A percentile compares a stretch with the other conserved stretches of the same genome.
phyloP scores from a whole-genome alignment of 2,329 filamentous ascomycete genomes.

The Fonsecaea pugnacius region DNA sequence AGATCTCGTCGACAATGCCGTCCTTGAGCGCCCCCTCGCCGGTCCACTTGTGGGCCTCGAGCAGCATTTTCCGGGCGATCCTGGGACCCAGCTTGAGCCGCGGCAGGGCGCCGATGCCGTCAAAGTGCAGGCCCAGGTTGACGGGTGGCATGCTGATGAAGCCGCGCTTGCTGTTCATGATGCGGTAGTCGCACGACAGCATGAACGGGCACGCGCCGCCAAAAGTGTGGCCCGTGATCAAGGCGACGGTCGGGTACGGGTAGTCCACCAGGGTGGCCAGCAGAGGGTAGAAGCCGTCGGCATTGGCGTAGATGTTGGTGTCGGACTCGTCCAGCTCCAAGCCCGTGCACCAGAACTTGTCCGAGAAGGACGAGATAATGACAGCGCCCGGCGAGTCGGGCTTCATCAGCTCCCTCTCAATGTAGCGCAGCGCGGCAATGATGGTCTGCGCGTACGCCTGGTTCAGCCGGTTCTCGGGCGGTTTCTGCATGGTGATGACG shows the following conservation, averaged over 20 bases:
- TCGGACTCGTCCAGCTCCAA: slow-evolving; percentile 55
- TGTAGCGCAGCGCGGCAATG: slow-evolving; percentile 54
- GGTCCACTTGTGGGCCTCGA: slow-evolving; percentile 61
- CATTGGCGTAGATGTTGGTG: slow-evolving; percentile 60
- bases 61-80: slow-evolving; percentile 60
- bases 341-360: slow-evolving; percentile 52
- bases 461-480: slow-evolving; percentile 60
- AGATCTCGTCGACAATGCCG: slow-evolving; percentile 59
- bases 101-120: slow-evolving; percentile 58
- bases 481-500: slow-evolving; percentile 60
- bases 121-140: slow-evolving; percentile 60
- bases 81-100: slow-evolving; percentile 57
- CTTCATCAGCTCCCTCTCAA: slow-evolving; percentile 52
- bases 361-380: slow-evolving; percentile 57
- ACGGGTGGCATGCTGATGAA: slow-evolving; percentile 60
- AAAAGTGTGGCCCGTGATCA: slow-evolving; percentile 56
- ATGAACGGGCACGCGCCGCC: slow-evolving; percentile 56
- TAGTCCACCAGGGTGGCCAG: slow-evolving; percentile 57
- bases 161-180: slow-evolving; percentile 54
- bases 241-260: slow-evolving; percentile 54
- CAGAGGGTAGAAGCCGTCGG: slow-evolving; percentile 61
- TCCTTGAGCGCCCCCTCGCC: slow-evolving; percentile 56
- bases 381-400: slow-evolving; percentile 57
- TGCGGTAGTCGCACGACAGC: slow-evolving; percentile 53
- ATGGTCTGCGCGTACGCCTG: slow-evolving; percentile 58